Percentiles rank a stretch among this genome's conserved stretches.
These are phyloP conservation scores for Candida odintsovae DNA, from an alignment of 805 yeast species.

Conservation along the genomic window DNA sequence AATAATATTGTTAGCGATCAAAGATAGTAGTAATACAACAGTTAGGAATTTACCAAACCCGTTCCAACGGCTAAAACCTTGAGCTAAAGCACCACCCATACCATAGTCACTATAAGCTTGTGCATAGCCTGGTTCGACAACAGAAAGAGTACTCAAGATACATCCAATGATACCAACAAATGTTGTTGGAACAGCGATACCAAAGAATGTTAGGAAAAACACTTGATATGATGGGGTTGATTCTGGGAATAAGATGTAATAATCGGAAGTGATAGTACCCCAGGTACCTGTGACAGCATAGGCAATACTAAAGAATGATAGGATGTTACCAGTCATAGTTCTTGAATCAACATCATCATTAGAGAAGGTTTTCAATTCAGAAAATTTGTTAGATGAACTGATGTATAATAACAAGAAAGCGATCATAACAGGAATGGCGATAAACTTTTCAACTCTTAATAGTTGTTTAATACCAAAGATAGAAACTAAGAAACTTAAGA, in stretches of 20 bases:
- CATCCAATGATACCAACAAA: conserved; percentile 74
- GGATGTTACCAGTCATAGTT: conserved; percentile 59
- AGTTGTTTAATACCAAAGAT: conserved; percentile 75
- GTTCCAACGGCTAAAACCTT: conserved; percentile 65
- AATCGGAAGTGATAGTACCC: conserved; percentile 85
- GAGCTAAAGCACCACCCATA: conserved; percentile 68
- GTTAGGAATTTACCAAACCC: conserved; percentile 74
- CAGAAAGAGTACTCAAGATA: conserved; percentile 63
- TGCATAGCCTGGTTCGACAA: conserved; percentile 49
- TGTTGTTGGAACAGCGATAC: conserved; percentile 64
- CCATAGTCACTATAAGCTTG: conserved; percentile 52
- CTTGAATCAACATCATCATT: conserved; percentile 27
- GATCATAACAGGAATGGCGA: conserved; percentile 64
- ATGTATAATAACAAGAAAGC: conserved; percentile 67
- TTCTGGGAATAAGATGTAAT: conserved; percentile 77
- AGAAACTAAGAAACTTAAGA: conserved; percentile 59
- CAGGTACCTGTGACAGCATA: conserved; percentile 83
- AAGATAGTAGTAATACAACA: conserved; percentile 62
- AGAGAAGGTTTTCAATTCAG: conserved; percentile 25
- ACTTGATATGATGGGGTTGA: conserved; percentile 49
- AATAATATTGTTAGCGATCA: conserved; percentile 75
- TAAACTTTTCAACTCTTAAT: conserved; percentile 57
- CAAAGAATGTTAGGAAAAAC: conserved; percentile 57
- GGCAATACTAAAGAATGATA: conserved; percentile 65
- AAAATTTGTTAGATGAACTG: conserved; percentile 44